Evolutionary conservation across 2,329 filamentous ascomycete genomes (phyloP).

Genomic region (Decorospora gaudefroyi): DNA sequence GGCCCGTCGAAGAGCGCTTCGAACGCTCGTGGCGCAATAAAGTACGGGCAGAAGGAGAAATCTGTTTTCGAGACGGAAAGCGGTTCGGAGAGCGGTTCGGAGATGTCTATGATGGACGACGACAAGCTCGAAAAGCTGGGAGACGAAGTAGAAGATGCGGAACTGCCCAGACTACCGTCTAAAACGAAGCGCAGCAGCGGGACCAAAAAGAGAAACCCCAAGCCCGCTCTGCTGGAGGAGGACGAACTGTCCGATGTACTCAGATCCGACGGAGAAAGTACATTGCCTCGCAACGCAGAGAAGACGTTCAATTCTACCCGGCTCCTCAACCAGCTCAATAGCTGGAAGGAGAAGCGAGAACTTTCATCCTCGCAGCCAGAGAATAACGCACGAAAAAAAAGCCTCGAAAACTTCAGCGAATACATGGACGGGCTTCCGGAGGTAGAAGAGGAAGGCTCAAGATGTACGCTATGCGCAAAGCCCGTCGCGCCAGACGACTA

Average conservation of each 20-base stretch:
- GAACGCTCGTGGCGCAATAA: constrained; percentile 2
- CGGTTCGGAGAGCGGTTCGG: constrained; percentile 4
- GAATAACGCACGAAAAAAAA: constrained; percentile 24
- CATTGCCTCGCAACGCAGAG: neutral
- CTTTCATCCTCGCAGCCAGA: constrained; percentile 22
- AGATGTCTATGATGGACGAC: constrained; percentile 7
- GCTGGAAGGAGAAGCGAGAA: constrained; percentile 19
- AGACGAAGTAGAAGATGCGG: constrained; percentile 8
- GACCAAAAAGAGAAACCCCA: neutral
- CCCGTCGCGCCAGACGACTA: constrained; percentile 61
- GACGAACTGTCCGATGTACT: constrained; percentile 7
- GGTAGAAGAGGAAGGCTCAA: constrained; percentile 24
- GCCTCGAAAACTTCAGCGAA: constrained; percentile 21
- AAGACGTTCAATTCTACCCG: constrained; percentile 13
- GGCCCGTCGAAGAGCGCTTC: neutral
- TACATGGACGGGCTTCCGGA: constrained; percentile 25
- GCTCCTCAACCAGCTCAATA: constrained; percentile 23
- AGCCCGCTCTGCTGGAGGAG: neutral
- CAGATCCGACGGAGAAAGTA: neutral
- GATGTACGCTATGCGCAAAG: constrained; percentile 70
- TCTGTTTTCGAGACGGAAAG: neutral
- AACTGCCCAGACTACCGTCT: constrained; percentile 7
- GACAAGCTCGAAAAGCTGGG: constrained; percentile 7
- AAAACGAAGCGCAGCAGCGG: constrained; percentile 8
- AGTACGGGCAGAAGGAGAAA: neutral